Evolutionary conservation across 139 green algal species (phyloP).

Genomic region (Zygnema circumcarinatum): DNA sequence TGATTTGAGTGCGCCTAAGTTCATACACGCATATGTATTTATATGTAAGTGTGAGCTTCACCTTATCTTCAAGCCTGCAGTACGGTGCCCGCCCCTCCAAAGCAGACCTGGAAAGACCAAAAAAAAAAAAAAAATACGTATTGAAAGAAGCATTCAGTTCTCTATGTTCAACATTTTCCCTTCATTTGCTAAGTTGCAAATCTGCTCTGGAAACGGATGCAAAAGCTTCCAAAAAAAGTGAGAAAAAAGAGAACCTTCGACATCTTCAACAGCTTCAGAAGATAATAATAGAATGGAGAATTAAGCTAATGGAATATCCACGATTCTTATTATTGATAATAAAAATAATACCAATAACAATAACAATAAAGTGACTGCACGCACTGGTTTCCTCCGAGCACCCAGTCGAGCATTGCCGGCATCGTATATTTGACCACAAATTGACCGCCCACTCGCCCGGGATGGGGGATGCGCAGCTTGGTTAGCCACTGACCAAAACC

Average conservation of each 20-base stretch:
- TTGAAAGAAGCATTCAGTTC: neutral
- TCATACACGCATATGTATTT: too few species aligned
- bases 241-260: too few species aligned
- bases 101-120: slow-evolving; percentile 22
- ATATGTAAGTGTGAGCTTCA: slow-evolving; percentile 23
- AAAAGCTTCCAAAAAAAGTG: too few species aligned
- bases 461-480: slow-evolving; percentile 91
- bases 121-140: neutral
- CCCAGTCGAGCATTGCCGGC: slow-evolving; percentile 60
- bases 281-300: too few species aligned
- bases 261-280: too few species aligned
- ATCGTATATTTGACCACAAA: slow-evolving; percentile 65
- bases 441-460: slow-evolving; percentile 78
- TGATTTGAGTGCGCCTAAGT: too few species aligned
- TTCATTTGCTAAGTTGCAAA: too few species aligned
- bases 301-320: too few species aligned
- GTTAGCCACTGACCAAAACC: slow-evolving; percentile 44
- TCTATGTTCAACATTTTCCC: neutral
- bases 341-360: too few species aligned
- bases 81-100: slow-evolving; percentile 40
- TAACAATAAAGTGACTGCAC: too few species aligned
- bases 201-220: too few species aligned
- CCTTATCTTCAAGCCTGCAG: slow-evolving; percentile 46
- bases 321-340: too few species aligned
- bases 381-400: slow-evolving; percentile 53